Base-by-base conservation (phyloP, 2,329 filamentous ascomycete species). In the Periconia macrospinosa region DNA sequence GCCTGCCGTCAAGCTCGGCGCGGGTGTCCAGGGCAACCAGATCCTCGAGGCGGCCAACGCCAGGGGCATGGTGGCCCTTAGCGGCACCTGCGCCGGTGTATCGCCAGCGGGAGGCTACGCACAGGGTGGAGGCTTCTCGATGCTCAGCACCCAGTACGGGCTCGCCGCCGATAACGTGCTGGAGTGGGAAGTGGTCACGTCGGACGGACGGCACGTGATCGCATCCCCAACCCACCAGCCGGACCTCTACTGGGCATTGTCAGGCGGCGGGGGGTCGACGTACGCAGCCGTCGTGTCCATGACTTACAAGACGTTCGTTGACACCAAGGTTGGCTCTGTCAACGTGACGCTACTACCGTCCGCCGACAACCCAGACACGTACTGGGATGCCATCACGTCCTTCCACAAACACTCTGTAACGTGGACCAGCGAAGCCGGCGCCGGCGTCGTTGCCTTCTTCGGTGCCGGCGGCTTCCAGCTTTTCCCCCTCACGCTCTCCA, bases 41-140 rank as follows among this genome's bases (percentile, higher is more conserved):
- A 53, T 49, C 13, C 52, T 55, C 46, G 35, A 27, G 23, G 23
- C 23, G 5, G 23, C 23, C 23, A 27, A 27, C 23, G 23, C 23
- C 23, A 27, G 23, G 23, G 23, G 23, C 3, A 27, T 27, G 23
- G 5, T 3, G 5, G 23, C 8, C 8, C 23, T 27, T 8, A 27
- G 52, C 2, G 52, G 52, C 8, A 48, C 47, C 15, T 60, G 57
- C 66, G 40, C 55, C 43, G 78, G 74, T 3, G 79, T 84, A n/a
- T 81, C 81, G 15, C 67, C 80, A 65, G 75, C 50, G 2, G 58
- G 56, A 17, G 56, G 70, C 13, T 72, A 60, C 58, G 55, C 63
- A 15, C 58, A 59, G 13, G 80, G 79, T 2, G 81, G 79, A 33
- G 82, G 82, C 0, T 79, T 84, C 66, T 77, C 75, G n/a, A 79